Evolutionary conservation across 345 rosid genomes (phyloP).

Genomic region (Raphanus raphanistrum): DNA sequence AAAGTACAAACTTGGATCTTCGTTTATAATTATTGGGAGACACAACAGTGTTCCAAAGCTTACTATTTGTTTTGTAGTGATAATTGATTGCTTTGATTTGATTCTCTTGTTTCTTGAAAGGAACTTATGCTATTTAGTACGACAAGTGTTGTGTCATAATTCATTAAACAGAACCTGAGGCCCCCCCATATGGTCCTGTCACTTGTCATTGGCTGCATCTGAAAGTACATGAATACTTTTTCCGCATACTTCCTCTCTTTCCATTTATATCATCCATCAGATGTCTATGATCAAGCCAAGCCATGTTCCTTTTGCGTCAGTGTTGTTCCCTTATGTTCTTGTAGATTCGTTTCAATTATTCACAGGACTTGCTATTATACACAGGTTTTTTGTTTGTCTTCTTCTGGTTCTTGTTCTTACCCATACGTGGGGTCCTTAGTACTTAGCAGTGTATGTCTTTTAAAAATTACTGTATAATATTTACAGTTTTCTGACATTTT

Average conservation of each 20-base stretch:
- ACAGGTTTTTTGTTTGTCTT: slow-evolving; percentile 9
- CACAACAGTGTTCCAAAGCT: slow-evolving; percentile 20
- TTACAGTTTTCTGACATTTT: slow-evolving; percentile 21
- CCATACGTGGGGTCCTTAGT: slow-evolving; percentile 20
- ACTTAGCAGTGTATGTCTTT: background rate
- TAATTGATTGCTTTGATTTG: slow-evolving; percentile 35
- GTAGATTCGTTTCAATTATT: slow-evolving; percentile 29
- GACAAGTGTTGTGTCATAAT: slow-evolving; percentile 24
- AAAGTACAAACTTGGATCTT: background rate
- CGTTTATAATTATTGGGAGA: slow-evolving; percentile 23
- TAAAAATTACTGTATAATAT: background rate
- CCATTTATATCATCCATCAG: slow-evolving; percentile 27
- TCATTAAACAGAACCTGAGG: slow-evolving; percentile 38
- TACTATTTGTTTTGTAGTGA: slow-evolving; percentile 24
- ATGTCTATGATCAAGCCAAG: slow-evolving; percentile 34
- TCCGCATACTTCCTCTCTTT: slow-evolving; percentile 26
- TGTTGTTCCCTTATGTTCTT: slow-evolving; percentile 37
- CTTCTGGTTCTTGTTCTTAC: slow-evolving; percentile 19
- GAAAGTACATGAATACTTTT: slow-evolving; percentile 20
- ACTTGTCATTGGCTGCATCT: slow-evolving; percentile 34
- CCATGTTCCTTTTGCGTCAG: slow-evolving; percentile 41
- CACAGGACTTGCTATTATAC: slow-evolving; percentile 17
- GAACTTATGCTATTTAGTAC: slow-evolving; percentile 34
- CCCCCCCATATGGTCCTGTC: slow-evolving; percentile 38
- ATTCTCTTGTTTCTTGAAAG: slow-evolving; percentile 25